Percentiles rank a stretch among this genome's conserved stretches.
Conservation (phyloP, 805 yeast species). For the Candida ulmi region DNA sequence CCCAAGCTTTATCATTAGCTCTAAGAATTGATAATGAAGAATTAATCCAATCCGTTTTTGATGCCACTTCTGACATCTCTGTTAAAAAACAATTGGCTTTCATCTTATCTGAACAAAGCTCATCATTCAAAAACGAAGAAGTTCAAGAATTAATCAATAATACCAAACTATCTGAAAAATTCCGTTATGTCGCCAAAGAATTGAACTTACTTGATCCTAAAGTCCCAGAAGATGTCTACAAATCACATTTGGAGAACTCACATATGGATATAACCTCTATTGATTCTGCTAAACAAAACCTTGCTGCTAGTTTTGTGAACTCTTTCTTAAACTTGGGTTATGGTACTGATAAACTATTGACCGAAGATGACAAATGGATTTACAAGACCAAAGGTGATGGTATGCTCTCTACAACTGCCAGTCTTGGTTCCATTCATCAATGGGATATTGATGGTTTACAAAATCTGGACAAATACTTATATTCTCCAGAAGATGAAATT, state of each 20-base stretch:
- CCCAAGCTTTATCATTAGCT: constrained; percentile 89
- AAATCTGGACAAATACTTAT: constrained; percentile 79
- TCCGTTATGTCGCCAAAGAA: constrained; percentile 75
- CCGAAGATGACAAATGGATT: constrained; percentile 81
- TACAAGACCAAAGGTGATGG: constrained; percentile 90
- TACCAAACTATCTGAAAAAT: constrained; percentile 71
- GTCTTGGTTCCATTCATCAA: constrained; percentile 81
- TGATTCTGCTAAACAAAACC: constrained; percentile 91
- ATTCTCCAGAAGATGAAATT: constrained; percentile 78
- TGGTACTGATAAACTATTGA: constrained; percentile 75
- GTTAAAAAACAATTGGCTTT: constrained; percentile 89
- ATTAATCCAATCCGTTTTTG: constrained; percentile 73
- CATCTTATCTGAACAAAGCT: constrained; percentile 81
- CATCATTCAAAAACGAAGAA: constrained; percentile 65
- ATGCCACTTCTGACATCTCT: constrained; percentile 66
- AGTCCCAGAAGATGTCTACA: constrained; percentile 92
- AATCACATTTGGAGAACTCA: constrained; percentile 77
- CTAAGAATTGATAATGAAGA: constrained; percentile 80
- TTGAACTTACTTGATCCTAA: constrained; percentile 85
- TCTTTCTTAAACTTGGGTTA: constrained; percentile 89
- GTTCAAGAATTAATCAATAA: constrained; percentile 86
- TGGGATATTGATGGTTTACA: constrained; percentile 96
- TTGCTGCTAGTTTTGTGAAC: constrained; percentile 93
- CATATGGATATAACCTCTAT: constrained; percentile 44
- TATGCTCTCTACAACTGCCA: constrained; percentile 87